Base-by-base conservation (phyloP, 352 stramenopile genomes). In the Phytophthora hybrid region DNA sequence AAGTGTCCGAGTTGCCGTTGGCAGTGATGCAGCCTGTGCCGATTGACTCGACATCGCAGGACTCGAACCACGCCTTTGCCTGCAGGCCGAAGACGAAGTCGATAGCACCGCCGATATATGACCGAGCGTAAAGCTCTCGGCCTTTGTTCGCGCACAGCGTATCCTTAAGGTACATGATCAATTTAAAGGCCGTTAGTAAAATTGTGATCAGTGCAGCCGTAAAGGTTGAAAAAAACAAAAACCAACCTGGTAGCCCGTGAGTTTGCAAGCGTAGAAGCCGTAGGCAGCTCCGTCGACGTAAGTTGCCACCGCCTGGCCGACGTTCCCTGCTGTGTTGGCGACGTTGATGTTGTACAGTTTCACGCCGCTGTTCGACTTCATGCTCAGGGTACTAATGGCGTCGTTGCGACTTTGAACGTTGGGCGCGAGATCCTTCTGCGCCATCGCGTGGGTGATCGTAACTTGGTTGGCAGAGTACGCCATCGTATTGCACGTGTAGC, bases 331-430 rank as follows among this genome's bases (percentile, higher is more conserved):
- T 4, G 66, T 62, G 51, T 73, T 73, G 41, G 66, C 66, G n/a
- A 69, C 23, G 52, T 73, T 73, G 23, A 73, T 6, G 51, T 73
- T 73, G 52, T 73, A 73, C 44, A 59, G 53, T 52, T 54, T 69
- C 32, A 69, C 51, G 13, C 61, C 61, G 19, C 60, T 67, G 7
- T 14, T 29, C 11, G 60, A 67, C 34, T 59, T 67, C 32, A 59
- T 46, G 7, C 34, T 18, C 23, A 69, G 5, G 1, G 37, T 46
- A 14, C 37, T 46, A 14, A n/a, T 18, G 37, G 13, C 11, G 11
- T 44, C 37, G 37, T 44, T 44, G 37, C 37, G 37, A 13, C 37
- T 44, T 5, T 44, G 37, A 44, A 44, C 37, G 37, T 44, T 44
- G 37, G 37, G 5, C 11, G 37, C 37, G 37, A 44, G 37, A 23